A percentile compares a stretch with the other conserved stretches of the same genome.
Evolutionary conservation across 352 stramenopile species (phyloP).

Genomic region (Phytophthora tubulina): DNA sequence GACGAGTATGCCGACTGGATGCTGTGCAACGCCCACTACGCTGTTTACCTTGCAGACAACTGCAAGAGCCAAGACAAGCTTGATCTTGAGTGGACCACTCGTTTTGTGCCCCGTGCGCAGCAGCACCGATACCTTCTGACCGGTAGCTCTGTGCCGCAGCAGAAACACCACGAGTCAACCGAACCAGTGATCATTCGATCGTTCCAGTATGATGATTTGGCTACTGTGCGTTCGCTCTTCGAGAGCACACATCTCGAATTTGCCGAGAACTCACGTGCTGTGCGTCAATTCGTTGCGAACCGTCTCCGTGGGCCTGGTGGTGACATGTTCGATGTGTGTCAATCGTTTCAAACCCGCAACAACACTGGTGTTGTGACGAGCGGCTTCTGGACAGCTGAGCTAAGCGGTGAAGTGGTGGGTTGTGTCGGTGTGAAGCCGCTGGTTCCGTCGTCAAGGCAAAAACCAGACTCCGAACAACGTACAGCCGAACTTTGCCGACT

Average conservation of each 20-base stretch:
- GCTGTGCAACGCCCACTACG: constrained; percentile 77
- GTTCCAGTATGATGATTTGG: constrained; percentile 58
- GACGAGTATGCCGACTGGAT: constrained; percentile 78
- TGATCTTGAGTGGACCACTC: constrained; percentile 42
- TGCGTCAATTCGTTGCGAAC: constrained; percentile 76
- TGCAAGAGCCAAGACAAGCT: constrained; percentile 15
- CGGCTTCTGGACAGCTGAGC: constrained; percentile 76
- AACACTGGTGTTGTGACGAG: constrained; percentile 15
- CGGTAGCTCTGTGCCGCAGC: constrained; percentile 7
- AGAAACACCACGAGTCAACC: background rate
- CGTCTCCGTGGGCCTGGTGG: constrained; percentile 50
- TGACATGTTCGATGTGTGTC: constrained; percentile 64
- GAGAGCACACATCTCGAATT: constrained; percentile 70
- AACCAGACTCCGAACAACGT: background rate
- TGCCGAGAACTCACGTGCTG: constrained; percentile 56
- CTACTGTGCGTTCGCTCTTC: constrained; percentile 64
- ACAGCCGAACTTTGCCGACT: constrained; percentile 70
- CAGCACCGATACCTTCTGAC: constrained; percentile 36
- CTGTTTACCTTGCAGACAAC: constrained; percentile 61
- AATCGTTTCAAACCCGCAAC: constrained; percentile 46
- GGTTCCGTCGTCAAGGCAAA: background rate
- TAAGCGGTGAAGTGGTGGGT: constrained; percentile 51
- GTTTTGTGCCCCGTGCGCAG: constrained; percentile 26
- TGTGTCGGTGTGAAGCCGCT: constrained; percentile 69
- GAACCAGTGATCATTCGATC: constrained; percentile 52